Conservation (phyloP, 352 stramenopile genomes). For the Salisapilia sapeloensis region DNA sequence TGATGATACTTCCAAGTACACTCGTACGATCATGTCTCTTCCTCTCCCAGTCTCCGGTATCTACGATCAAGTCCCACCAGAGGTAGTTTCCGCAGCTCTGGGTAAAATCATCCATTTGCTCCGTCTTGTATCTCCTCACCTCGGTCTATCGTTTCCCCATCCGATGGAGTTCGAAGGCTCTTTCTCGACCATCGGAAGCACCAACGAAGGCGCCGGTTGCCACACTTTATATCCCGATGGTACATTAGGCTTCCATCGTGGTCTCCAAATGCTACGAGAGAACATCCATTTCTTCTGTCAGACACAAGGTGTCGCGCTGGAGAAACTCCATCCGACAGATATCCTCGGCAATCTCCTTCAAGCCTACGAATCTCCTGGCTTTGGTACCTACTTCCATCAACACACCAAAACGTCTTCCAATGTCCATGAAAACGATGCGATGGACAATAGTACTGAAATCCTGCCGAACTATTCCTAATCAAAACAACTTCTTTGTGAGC, state of each 20-base stretch:
- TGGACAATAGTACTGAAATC: constrained; percentile 35
- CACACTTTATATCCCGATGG: constrained; percentile 75
- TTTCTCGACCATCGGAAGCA: constrained; percentile 75
- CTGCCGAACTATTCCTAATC: constrained; percentile 38
- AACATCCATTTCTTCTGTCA: constrained; percentile 45
- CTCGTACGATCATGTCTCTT: constrained; percentile 44
- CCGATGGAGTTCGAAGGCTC: constrained; percentile 80
- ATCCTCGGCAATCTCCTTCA: constrained; percentile 48
- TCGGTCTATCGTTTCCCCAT: constrained; percentile 51
- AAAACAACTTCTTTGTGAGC: neutral
- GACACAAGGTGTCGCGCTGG: constrained; percentile 21
- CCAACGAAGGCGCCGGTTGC: constrained; percentile 50
- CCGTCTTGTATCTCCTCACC: constrained; percentile 43
- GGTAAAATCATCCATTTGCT: constrained; percentile 67
- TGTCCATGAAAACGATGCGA: too few species aligned
- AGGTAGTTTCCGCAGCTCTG: constrained; percentile 51
- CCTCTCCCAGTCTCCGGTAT: constrained; percentile 53
- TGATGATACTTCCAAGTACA: constrained; percentile 12
- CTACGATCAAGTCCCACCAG: constrained; percentile 49
- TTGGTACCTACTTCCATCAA: constrained; percentile 21
- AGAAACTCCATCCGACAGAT: constrained; percentile 26
- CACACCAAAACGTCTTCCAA: too few species aligned
- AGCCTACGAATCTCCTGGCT: constrained; percentile 20
- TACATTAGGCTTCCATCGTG: constrained; percentile 55
- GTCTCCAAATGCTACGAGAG: constrained; percentile 55